Conservation (phyloP, 495 filamentous ascomycete species). For the Talaromyces proteolyticus region DNA sequence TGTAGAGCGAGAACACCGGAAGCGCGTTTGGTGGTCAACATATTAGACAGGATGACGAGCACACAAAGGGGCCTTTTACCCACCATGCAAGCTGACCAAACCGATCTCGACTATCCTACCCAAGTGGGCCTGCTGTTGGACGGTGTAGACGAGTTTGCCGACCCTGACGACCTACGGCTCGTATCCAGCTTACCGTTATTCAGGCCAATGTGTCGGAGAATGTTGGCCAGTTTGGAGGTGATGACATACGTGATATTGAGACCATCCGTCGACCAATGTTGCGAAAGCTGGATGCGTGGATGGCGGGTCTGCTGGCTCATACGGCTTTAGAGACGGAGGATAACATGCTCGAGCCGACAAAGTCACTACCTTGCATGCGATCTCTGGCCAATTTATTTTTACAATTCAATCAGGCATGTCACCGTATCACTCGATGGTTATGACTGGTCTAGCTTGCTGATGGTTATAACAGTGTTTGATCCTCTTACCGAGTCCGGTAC, state of each 20-base stretch:
- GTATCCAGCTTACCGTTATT: background rate
- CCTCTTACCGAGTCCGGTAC: background rate
- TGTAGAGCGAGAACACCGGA: conserved; percentile 10
- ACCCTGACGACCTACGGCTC: background rate
- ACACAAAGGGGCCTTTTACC: conserved; percentile 8
- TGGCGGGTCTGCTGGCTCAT: background rate
- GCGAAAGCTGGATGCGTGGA: background rate
- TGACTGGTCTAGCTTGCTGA: background rate
- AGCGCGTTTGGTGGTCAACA: conserved; percentile 14
- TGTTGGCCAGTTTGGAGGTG: background rate
- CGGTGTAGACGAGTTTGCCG: background rate
- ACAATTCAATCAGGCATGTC: background rate
- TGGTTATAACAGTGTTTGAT: background rate
- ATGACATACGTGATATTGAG: background rate
- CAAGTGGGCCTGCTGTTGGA: background rate
- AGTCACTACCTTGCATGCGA: background rate
- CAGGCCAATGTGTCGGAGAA: background rate
- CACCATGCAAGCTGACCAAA: background rate
- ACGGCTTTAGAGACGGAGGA: background rate
- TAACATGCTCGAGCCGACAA: background rate
- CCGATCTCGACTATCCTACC: background rate
- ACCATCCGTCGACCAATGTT: background rate
- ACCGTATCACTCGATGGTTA: background rate
- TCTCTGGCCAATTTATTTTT: background rate
- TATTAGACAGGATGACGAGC: conserved; percentile 13